Evolutionary conservation across 306 rosid species (phyloP).

Genomic region (Spatholobus suberectus): DNA sequence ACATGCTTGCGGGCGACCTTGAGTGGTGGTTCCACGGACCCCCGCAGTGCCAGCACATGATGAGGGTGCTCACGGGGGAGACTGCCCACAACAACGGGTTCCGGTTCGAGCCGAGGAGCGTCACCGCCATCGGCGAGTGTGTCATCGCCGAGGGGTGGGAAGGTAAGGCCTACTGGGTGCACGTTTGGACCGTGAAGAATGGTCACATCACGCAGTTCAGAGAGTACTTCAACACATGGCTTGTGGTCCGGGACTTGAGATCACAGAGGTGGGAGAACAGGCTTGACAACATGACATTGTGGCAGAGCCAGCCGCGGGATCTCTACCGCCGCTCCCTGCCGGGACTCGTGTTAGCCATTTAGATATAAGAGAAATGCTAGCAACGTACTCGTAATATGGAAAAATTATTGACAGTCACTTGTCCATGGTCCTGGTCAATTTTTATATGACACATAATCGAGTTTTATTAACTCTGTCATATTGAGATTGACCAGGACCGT

Average conservation of each 20-base stretch:
- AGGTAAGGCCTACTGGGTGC: slow-evolving; percentile 90
- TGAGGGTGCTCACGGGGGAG: slow-evolving; percentile 83
- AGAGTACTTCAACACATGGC: slow-evolving; percentile 96
- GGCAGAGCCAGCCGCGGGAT: slow-evolving; percentile 96
- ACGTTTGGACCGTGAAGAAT: slow-evolving; percentile 75
- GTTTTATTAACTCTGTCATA: background rate
- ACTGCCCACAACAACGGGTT: slow-evolving; percentile 52
- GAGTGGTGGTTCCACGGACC: slow-evolving; percentile 99
- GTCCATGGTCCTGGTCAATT: background rate
- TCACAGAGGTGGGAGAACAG: slow-evolving; percentile 49
- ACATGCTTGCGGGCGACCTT: slow-evolving; percentile 71
- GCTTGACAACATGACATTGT: slow-evolving; percentile 55
- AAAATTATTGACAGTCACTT: background rate
- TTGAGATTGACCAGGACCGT: background rate
- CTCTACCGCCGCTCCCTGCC: slow-evolving; percentile 72
- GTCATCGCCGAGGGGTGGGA: slow-evolving; percentile 93
- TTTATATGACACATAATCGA: background rate
- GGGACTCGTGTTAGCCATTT: slow-evolving; percentile 77
- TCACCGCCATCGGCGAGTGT: slow-evolving; percentile 59
- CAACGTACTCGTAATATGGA: background rate
- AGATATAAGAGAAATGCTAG: slow-evolving; percentile 8
- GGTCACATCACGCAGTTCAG: slow-evolving; percentile 73
- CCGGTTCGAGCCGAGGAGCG: slow-evolving; percentile 73
- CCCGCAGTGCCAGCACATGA: slow-evolving; percentile 91
- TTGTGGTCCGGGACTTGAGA: slow-evolving; percentile 76